These are phyloP conservation scores for Apium graveolens DNA, from an alignment of 129 eudicot genomes.

Conservation along the genomic window DNA sequence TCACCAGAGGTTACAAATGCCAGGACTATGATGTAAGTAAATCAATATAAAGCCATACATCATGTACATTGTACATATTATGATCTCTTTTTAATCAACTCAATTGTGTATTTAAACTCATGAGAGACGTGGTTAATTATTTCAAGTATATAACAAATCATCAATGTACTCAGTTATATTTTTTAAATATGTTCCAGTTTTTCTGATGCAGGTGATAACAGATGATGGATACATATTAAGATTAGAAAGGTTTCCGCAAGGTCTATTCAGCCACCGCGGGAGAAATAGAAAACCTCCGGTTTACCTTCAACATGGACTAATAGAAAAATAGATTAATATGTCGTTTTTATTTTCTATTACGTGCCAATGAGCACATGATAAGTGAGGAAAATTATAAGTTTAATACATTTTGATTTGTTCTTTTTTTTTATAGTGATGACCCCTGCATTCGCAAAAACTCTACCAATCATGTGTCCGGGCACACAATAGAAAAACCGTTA, in stretches of 20 bases:
- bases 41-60: background rate
- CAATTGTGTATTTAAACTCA: no score
- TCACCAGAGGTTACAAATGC: background rate
- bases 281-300: background rate
- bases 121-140: no score
- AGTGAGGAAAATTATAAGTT: no score
- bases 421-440: no score
- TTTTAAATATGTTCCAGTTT: no score
- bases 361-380: no score
- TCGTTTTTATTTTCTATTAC: no score
- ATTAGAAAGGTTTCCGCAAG: background rate
- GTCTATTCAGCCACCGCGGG: background rate
- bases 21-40: constrained; percentile 4
- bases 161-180: background rate
- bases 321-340: no score
- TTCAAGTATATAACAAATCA: background rate
- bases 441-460: no score
- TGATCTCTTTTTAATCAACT: background rate
- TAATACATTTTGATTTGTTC: no score
- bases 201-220: background rate
- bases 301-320: background rate
- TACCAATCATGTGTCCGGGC: no score
- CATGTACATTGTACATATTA: background rate
- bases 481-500: no score
- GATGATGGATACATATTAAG: constrained; percentile 2